Evolutionary conservation across 257 asterid species (phyloP).

Genomic region (Jasminum sambac): DNA sequence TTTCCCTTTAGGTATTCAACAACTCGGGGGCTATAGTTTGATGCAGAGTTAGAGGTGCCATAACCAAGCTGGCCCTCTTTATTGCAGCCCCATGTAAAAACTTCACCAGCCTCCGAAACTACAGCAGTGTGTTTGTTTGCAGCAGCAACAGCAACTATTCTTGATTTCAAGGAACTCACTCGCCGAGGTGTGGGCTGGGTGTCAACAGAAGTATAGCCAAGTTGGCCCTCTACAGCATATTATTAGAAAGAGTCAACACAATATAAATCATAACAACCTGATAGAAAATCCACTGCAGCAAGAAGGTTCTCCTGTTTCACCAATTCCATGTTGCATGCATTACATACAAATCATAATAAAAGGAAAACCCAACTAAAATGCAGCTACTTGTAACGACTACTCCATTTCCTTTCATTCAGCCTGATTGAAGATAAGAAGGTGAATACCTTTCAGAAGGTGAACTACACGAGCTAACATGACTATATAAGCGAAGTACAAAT

Average conservation of each 20-base stretch:
- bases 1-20: constrained; percentile 94
- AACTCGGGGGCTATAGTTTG: constrained; percentile 86
- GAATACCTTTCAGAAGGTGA: constrained; percentile 1
- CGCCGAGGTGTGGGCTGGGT: constrained; percentile 96
- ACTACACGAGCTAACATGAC: constrained; percentile 5
- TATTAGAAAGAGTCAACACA: constrained; percentile 18
- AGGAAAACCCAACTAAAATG: constrained; percentile 7
- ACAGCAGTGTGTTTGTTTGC: constrained; percentile 98
- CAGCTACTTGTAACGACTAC: constrained; percentile 14
- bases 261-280: constrained; percentile 10
- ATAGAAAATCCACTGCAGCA: constrained; percentile 17
- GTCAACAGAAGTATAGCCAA: constrained; percentile 97
- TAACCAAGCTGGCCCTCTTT: constrained; percentile 99
- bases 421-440: constrained; percentile 11
- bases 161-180: constrained; percentile 78
- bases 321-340: constrained; percentile 11
- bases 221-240: constrained; percentile 90
- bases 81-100: constrained; percentile 99
- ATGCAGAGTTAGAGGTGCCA: constrained; percentile 96
- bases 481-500: background rate
- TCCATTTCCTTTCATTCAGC: constrained; percentile 16
- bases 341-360: constrained; percentile 17
- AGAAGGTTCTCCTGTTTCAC: background rate
- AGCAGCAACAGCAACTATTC: constrained; percentile 85
- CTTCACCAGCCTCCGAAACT: constrained; percentile 86